Conservation (phyloP, 495 filamentous ascomycete genomes). For the Lepidopterella palustris region DNA sequence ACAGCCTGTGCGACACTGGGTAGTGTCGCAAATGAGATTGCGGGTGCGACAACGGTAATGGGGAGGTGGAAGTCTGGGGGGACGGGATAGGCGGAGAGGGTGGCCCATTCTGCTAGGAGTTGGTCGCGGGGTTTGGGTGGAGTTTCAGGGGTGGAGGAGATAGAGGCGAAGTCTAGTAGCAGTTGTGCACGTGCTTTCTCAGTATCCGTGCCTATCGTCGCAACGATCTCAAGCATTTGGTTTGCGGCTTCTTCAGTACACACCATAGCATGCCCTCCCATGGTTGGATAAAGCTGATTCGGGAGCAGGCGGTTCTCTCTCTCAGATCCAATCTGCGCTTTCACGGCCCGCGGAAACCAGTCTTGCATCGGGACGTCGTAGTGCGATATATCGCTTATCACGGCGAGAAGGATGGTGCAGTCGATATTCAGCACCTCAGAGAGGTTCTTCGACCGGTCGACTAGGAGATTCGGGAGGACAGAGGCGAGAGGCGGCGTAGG, state of each 20-base stretch:
- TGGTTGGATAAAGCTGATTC: conserved; percentile 56
- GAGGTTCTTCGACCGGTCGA: conserved; percentile 49
- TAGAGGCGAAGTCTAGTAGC: conserved; percentile 48
- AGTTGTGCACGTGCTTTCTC: conserved; percentile 53
- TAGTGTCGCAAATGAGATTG: conserved; percentile 10
- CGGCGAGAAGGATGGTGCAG: conserved; percentile 65
- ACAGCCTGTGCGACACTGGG: conserved; percentile 23
- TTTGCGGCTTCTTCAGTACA: conserved; percentile 57
- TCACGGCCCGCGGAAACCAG: conserved; percentile 51
- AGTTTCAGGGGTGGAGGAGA: too few species aligned
- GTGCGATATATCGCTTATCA: conserved; percentile 67
- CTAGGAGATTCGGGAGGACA: conserved; percentile 44
- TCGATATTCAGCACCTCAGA: conserved; percentile 61
- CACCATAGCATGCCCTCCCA: conserved; percentile 48
- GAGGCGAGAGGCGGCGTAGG: conserved; percentile 25
- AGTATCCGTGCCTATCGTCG: conserved; percentile 56
- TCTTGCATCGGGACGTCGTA: conserved; percentile 39
- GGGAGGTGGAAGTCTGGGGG: conserved; percentile 48
- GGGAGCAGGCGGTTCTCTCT: conserved; percentile 53
- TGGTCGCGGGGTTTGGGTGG: conserved; percentile 20
- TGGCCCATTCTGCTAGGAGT: conserved; percentile 41
- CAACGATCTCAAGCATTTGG: conserved; percentile 61
- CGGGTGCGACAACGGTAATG: conserved; percentile 41
- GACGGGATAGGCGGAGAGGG: conserved; percentile 47
- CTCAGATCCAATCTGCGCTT: conserved; percentile 61